Evolutionary conservation across 768 basidiomycete genomes (phyloP).

Genomic region (Fistulinella prunicolor): DNA sequence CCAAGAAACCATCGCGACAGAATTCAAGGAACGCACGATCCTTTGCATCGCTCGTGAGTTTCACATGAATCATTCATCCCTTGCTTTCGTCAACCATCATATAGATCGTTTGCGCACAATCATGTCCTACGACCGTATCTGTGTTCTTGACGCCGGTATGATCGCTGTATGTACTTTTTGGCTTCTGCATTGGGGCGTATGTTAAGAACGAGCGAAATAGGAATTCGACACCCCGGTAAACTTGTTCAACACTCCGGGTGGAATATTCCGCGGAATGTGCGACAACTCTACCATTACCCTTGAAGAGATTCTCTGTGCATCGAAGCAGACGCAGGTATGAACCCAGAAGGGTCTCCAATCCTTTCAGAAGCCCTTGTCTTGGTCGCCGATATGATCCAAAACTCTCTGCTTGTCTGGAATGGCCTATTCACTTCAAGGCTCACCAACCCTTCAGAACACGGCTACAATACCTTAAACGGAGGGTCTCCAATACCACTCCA

Average conservation of each 20-base stretch:
- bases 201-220: constrained; percentile 24
- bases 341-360: neutral
- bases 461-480: no score
- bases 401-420: no score
- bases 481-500: no score
- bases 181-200: neutral
- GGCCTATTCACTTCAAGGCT: no score
- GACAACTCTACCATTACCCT: constrained; percentile 73
- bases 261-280: constrained; percentile 86
- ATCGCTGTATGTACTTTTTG: constrained; percentile 53
- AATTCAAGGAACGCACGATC: constrained; percentile 82
- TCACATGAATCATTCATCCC: neutral
- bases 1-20: constrained; percentile 81
- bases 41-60: constrained; percentile 82
- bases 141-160: constrained; percentile 78
- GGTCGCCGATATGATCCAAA: no score
- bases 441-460: no score
- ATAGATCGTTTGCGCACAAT: constrained; percentile 84
- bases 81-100: constrained; percentile 1
- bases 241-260: constrained; percentile 53
- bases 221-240: constrained; percentile 81
- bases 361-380: no score
- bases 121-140: constrained; percentile 83
- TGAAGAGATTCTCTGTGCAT: constrained; percentile 57
- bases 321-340: constrained; percentile 11